Evolutionary conservation across 805 yeast genomes (phyloP).

Genomic region (Cyberlindnera euphorbiae): DNA sequence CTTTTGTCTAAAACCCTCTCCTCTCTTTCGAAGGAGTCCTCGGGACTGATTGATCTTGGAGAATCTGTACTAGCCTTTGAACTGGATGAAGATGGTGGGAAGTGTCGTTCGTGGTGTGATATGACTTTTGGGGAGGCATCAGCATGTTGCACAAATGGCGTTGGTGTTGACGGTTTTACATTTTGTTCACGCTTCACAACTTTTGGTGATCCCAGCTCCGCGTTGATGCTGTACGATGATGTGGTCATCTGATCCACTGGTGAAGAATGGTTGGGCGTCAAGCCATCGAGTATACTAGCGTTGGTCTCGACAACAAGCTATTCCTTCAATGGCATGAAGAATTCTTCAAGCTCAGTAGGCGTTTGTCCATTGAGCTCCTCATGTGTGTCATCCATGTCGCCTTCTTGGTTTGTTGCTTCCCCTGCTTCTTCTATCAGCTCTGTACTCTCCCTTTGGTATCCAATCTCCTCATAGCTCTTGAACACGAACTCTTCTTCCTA

Average conservation of each 20-base stretch:
- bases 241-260: background rate
- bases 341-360: background rate
- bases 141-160: too few relatives aligned
- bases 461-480: slow-evolving; percentile 5
- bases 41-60: slow-evolving; percentile 12
- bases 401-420: slow-evolving; percentile 1
- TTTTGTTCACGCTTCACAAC: too few relatives aligned
- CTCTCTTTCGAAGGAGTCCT: slow-evolving; percentile 22
- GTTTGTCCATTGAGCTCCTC: background rate
- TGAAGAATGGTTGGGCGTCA: slow-evolving; percentile 7
- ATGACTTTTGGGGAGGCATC: too few relatives aligned
- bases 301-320: background rate
- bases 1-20: slow-evolving; percentile 15
- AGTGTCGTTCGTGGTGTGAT: background rate
- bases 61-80: slow-evolving; percentile 1
- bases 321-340: background rate
- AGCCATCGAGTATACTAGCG: slow-evolving; percentile 8
- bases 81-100: background rate
- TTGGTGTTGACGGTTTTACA: too few relatives aligned
- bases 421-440: slow-evolving; percentile 3
- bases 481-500: slow-evolving; percentile 10
- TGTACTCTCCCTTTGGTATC: slow-evolving; percentile 1
- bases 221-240: too few relatives aligned
- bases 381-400: background rate
- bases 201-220: slow-evolving; percentile 1